Evolutionary conservation across 495 filamentous ascomycete species (phyloP).

Genomic region (Podospora fimiseda): DNA sequence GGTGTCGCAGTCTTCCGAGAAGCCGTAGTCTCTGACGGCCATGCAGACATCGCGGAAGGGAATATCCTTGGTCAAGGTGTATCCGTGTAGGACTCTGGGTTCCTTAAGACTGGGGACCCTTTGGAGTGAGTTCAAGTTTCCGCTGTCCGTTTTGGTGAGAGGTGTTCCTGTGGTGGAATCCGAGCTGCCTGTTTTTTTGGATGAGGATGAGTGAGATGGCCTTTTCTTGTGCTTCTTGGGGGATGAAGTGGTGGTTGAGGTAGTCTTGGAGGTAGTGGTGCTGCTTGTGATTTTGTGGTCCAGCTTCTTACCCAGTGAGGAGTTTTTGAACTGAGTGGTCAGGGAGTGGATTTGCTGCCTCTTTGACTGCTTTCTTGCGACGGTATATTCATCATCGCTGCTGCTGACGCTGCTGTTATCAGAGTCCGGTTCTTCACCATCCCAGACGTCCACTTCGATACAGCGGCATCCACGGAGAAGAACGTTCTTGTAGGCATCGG

Average conservation of each 20-base stretch:
- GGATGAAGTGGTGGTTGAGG: background rate
- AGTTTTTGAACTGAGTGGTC: constrained; percentile 31
- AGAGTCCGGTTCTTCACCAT: constrained; percentile 57
- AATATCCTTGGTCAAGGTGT: constrained; percentile 82
- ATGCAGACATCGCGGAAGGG: constrained; percentile 78
- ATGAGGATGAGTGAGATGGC: background rate
- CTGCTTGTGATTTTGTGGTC: constrained; percentile 14
- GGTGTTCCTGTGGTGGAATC: background rate
- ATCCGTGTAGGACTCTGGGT: constrained; percentile 78
- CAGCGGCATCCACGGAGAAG: constrained; percentile 80
- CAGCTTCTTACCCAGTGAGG: constrained; percentile 34
- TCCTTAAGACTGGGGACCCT: constrained; percentile 39
- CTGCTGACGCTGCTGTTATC: constrained; percentile 17
- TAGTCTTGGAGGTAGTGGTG: background rate
- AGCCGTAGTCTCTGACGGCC: constrained; percentile 72
- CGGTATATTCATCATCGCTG: constrained; percentile 25
- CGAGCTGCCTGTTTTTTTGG: background rate
- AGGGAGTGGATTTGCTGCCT: constrained; percentile 21
- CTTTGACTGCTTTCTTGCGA: background rate
- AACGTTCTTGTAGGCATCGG: constrained; percentile 77
- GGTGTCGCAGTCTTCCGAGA: constrained; percentile 60
- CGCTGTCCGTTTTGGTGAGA: constrained; percentile 23
- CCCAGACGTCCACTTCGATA: constrained; percentile 94
- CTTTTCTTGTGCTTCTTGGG: background rate
- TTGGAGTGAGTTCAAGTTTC: constrained; percentile 6